Evolutionary conservation across 495 filamentous ascomycete species (phyloP).

Genomic region (Xanthoparmelia taractica): DNA sequence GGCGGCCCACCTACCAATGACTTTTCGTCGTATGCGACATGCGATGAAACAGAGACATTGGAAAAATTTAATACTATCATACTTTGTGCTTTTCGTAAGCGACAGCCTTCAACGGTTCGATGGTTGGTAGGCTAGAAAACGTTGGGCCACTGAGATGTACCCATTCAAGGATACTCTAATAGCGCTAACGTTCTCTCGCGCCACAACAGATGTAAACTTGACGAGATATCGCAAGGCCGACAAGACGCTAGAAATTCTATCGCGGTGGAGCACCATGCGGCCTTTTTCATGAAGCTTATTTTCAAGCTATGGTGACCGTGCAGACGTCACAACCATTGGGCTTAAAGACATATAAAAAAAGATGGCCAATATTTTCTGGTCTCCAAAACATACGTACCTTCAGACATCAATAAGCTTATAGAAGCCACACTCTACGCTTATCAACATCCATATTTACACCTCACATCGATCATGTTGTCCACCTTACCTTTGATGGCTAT

Average conservation of each 20-base stretch:
- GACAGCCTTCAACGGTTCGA: neutral
- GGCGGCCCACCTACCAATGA: neutral
- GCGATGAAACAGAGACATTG: constrained; percentile 3
- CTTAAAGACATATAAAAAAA: neutral
- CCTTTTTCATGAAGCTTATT: neutral
- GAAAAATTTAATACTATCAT: neutral
- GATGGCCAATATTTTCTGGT: neutral
- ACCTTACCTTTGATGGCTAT: constrained; percentile 7
- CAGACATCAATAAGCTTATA: neutral
- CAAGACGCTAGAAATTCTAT: neutral
- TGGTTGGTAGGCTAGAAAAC: constrained; percentile 1
- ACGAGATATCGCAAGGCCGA: neutral
- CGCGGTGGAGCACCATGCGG: neutral
- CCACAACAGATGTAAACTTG: neutral
- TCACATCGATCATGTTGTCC: neutral
- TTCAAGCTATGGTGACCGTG: neutral
- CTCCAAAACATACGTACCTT: neutral
- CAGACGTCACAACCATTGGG: constrained; percentile 3
- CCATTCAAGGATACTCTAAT: neutral
- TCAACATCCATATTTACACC: neutral
- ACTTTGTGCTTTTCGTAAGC: neutral
- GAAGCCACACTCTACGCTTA: neutral
- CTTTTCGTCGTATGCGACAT: constrained; percentile 5
- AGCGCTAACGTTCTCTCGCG: constrained; percentile 9
- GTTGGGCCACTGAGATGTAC: constrained; percentile 5